A percentile compares a stretch with the other conserved stretches of the same genome.
Conservation (phyloP, 2,329 filamentous ascomycete genomes). For the Rhytidhysteron rufulum region DNA sequence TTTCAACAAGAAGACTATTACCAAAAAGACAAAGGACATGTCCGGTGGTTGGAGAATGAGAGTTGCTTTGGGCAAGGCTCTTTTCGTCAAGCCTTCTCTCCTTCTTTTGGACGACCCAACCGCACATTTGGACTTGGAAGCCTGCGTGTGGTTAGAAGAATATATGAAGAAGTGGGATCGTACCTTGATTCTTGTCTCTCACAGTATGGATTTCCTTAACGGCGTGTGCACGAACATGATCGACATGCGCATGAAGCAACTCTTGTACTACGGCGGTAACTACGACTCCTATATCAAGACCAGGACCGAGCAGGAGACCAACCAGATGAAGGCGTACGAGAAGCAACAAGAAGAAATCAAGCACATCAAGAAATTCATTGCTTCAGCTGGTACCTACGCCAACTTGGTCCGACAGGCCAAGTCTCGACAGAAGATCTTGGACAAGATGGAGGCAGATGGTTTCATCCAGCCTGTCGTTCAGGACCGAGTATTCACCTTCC, state of each 20-base stretch:
- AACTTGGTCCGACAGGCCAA: constrained; percentile 99
- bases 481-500: constrained; percentile 93
- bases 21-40: constrained; percentile 99
- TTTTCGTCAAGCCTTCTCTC: constrained; percentile 96
- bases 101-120: constrained; percentile 97
- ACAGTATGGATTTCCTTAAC: constrained; percentile 99
- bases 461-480: constrained; percentile 87
- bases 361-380: constrained; percentile 99
- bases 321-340: constrained; percentile 98
- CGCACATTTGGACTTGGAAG: constrained; percentile 97
- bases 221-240: constrained; percentile 98
- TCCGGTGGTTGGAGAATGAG: constrained; percentile 99
- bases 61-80: constrained; percentile 92
- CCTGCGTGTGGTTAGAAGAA: constrained; percentile 99
- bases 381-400: constrained; percentile 98
- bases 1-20: constrained; percentile 96
- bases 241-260: constrained; percentile 86
- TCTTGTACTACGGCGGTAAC: constrained; percentile 99
- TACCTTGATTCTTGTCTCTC: constrained; percentile 92
- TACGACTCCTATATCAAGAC: constrained; percentile 98
- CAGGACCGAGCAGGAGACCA: constrained; percentile 86
- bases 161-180: constrained; percentile 99
- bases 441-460: constrained; percentile 99
- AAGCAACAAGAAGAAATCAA: constrained; percentile 99
- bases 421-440: constrained; percentile 98